Conservation (phyloP, 1,284 basidiomycete species). For the Ustilago loliicola region DNA sequence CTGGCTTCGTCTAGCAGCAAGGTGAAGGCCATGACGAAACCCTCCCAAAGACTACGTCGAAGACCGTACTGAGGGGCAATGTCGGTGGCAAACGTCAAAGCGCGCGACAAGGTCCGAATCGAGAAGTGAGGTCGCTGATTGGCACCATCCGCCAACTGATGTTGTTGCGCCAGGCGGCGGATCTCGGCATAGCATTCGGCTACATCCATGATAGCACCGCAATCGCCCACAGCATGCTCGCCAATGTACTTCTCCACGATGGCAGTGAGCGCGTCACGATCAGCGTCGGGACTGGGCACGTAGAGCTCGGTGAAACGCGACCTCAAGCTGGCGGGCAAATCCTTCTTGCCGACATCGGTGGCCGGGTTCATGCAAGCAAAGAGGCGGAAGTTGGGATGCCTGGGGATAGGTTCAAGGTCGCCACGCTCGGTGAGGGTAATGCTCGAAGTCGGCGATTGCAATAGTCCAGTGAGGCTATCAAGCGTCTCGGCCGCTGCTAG, state of each 20-base stretch:
- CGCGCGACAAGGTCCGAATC: slow-evolving; percentile 93
- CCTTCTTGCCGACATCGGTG: slow-evolving; percentile 98
- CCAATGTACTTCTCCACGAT: slow-evolving; percentile 94
- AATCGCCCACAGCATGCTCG: slow-evolving; percentile 84
- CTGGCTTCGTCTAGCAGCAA: slow-evolving; percentile 90
- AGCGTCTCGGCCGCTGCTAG: slow-evolving; percentile 93
- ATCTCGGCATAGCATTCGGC: slow-evolving; percentile 90
- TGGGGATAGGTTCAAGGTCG: slow-evolving; percentile 86
- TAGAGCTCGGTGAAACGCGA: slow-evolving; percentile 96
- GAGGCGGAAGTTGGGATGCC: slow-evolving; percentile 94
- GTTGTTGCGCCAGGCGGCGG: slow-evolving; percentile 81
- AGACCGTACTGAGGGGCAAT: slow-evolving; percentile 81
- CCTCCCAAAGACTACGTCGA: slow-evolving; percentile 92
- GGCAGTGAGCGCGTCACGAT: slow-evolving; percentile 87
- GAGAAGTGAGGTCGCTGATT: slow-evolving; percentile 97
- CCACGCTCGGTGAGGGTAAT: slow-evolving; percentile 95
- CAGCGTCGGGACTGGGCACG: slow-evolving; percentile 90
- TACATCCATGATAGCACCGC: slow-evolving; percentile 87
- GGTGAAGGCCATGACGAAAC: slow-evolving; percentile 96
- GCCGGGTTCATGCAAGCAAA: slow-evolving; percentile 99
- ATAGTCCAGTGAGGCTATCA: slow-evolving; percentile 88
- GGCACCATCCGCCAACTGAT: slow-evolving; percentile 92
- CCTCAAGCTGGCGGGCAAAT: slow-evolving; percentile 89
- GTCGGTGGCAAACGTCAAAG: slow-evolving; percentile 90
- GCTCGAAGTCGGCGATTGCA: slow-evolving; percentile 87